Evolutionary conservation across 192 early-diverging fungal species (phyloP).

Genomic region (Backusella circina): DNA sequence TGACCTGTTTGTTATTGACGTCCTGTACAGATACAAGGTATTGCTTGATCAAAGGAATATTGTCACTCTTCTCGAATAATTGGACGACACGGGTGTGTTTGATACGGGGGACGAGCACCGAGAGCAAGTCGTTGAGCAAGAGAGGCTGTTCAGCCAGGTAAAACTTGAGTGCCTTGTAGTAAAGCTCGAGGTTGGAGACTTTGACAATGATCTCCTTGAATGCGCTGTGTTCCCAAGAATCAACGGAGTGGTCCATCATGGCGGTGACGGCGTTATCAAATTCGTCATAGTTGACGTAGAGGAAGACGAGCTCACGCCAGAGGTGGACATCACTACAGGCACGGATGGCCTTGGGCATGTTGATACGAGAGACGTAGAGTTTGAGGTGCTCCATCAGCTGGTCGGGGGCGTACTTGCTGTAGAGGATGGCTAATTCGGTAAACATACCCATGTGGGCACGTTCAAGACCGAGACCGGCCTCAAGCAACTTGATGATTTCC

Average conservation of each 20-base stretch:
- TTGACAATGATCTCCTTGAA: constrained; percentile 99
- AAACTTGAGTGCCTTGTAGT: constrained; percentile 96
- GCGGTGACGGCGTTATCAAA: constrained; percentile 95
- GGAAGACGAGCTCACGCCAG: constrained; percentile 96
- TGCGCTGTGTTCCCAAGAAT: constrained; percentile 93
- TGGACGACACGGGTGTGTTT: constrained; percentile 97
- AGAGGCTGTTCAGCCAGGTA: constrained; percentile 98
- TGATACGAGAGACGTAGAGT: constrained; percentile 95
- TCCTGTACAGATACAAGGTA: constrained; percentile 93
- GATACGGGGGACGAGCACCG: constrained; percentile 83
- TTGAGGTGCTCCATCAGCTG: constrained; percentile 97
- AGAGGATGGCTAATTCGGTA: constrained; percentile 96
- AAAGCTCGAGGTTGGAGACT: constrained; percentile 95
- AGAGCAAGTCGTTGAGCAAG: constrained; percentile 88
- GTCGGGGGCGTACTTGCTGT: constrained; percentile 94
- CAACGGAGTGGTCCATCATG: constrained; percentile 93
- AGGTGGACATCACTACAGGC: constrained; percentile 90
- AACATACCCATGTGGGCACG: constrained; percentile 99
- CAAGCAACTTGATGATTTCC: constrained; percentile 86
- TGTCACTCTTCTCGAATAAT: constrained; percentile 98
- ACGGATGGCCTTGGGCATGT: constrained; percentile 98
- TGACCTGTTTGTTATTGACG: constrained; percentile 92
- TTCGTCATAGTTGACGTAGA: constrained; percentile 99
- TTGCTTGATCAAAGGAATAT: constrained; percentile 94
- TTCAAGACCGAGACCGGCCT: constrained; percentile 95